Base-by-base conservation (phyloP, 352 stramenopile genomes). In the Phytophthora rubi region DNA sequence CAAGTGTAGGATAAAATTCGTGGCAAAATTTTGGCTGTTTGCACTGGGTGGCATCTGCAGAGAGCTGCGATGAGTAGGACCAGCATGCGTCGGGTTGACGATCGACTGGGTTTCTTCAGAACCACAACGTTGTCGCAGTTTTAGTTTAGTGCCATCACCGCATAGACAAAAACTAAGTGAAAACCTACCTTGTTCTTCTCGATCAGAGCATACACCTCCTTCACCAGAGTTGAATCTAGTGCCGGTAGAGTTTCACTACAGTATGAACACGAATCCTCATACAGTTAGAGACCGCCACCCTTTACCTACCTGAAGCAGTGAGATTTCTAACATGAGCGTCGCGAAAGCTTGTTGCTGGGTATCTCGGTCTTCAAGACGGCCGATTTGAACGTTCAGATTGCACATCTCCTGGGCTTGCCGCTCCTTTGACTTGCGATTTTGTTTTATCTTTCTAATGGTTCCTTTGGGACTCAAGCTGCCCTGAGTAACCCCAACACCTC, bases 341-440 rank as follows among this genome's bases (percentile, higher is more conserved):
- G 68, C 60, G 39, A 91, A 91, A 4, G 85, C 79, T 71, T 83
- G 77, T 7, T 89, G 84, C 54, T 92, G 84, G 1, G 82, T 92
- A 48, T 92, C 85, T 16, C 79, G 77, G 44, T 92, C 82, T 61
- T 92, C 82, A 5, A 92, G 69, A 12, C 81, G 83, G 6, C 79
- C 76, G n/a, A 92, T 82, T 56, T 75, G 54, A 23, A 75, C 59
- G 48, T 78, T 88, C 4, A 91, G 62, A 21, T 80, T 77, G 7
- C 42, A 71, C 32, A 90, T 73, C 23, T 70, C 75, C 18, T 78
- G 63, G 3, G 53, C n/a, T 23, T 76, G 49, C 39, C 61, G 70
- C 30, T 89, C 82, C 37, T 82, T 82, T 2, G 68, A 57, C 62
- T 89, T 89, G 32, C 71, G 74, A 49, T 78, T 65, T n/a, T 78